Base-by-base conservation (phyloP, 768 basidiomycete species). In the Amanita exitialis region DNA sequence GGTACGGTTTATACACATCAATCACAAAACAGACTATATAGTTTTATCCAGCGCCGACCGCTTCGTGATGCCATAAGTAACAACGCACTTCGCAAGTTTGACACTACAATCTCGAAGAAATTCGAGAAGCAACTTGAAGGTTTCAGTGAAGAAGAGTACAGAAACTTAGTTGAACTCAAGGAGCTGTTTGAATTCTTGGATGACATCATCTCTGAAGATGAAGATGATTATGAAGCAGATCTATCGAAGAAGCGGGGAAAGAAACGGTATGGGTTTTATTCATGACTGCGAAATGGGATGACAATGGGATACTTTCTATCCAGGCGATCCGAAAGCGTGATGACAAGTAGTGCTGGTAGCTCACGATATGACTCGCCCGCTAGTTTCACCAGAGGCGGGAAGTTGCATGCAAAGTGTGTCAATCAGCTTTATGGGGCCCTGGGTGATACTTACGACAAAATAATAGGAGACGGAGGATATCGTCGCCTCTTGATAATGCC, bases 61-160 rank as follows among this genome's bases (percentile, higher is more conserved):
- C 77, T 61, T 62, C 75, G 50, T 73, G 94, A 70, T 67, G 73
- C 43, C 58, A 75, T 52, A 65, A 62, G 83, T 12, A 79, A 77
- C 38, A 92, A 84, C 53, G 82, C 90, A 0, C 71, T 95, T 45
- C 68, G 65, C 20, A 82, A 81, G 54, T 93, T 95, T 60, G 81
- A 88, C 28, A 62, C 72, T 0, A 53, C 69, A 3, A 69, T 96
- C 38, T 64, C 67, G 44, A 92, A 90, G 71, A 82, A 80, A 58
- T 91, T 82, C 55, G 78, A 80, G 34, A 73, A 78, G 49, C 80
- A 85, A 57, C 68, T 92, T 10, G 80, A 82, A 53, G 76, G 75
- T 53, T 84, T 90, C 62, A 79, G 74, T 53, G 85, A 88, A 59
- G 83, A 78, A 35, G 84, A 89, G 38, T 82, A 78, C 53, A 69